These are phyloP conservation scores for Phytopythium litorale DNA, from an alignment of 352 stramenopile species.

Conservation along the genomic window DNA sequence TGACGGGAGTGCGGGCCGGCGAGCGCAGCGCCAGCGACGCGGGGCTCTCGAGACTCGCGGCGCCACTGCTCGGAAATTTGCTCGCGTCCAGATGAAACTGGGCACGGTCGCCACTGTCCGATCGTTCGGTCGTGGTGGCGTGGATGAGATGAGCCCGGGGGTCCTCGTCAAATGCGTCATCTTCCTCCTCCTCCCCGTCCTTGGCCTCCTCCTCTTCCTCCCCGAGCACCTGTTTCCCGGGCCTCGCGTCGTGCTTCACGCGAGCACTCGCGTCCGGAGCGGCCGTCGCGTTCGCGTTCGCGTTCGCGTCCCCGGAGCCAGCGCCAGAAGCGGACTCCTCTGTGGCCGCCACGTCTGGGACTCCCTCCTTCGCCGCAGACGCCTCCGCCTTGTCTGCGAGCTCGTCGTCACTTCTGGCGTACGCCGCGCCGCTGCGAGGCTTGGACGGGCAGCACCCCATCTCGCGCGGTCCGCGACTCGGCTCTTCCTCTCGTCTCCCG, in stretches of 20 bases:
- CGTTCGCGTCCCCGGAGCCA: neutral
- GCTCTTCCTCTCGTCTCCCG: constrained; percentile 1
- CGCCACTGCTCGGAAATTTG: constrained; percentile 1
- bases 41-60: constrained; percentile 2
- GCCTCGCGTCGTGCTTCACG: neutral
- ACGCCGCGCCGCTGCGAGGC: constrained; percentile 1
- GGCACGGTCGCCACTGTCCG: neutral
- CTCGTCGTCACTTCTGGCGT: neutral
- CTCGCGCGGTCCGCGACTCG: constrained; percentile 2
- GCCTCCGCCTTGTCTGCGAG: neutral
- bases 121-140: neutral
- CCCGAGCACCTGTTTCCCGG: constrained; percentile 24
- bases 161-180: constrained; percentile 10
- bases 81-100: constrained; percentile 4
- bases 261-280: neutral
- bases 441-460: constrained; percentile 76
- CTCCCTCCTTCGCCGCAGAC: neutral
- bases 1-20: constrained; percentile 14
- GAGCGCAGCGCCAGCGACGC: constrained; percentile 4
- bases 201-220: constrained; percentile 28
- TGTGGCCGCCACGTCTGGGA: neutral
- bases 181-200: constrained; percentile 15
- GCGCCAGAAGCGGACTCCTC: neutral
- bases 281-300: neutral
- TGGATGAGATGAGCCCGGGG: constrained; percentile 3